Conservation (phyloP, 2,329 filamentous ascomycete genomes). For the Fusarium buxicola region DNA sequence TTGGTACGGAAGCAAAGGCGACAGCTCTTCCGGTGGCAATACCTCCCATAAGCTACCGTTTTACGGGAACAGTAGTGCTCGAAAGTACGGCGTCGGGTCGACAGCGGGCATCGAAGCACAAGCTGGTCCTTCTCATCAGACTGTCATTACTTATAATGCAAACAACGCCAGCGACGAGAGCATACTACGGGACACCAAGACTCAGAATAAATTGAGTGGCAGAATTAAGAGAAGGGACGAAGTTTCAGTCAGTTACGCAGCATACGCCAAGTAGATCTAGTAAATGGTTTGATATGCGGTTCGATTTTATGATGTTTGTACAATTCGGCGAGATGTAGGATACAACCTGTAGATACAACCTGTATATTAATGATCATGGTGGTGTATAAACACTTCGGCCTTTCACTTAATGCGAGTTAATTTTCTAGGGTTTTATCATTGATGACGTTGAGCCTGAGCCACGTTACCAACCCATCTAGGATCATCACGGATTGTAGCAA, state of each 20-base stretch:
- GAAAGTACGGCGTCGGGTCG: constrained; percentile 13
- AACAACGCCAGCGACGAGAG: constrained; percentile 33
- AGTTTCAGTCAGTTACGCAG: constrained; percentile 17
- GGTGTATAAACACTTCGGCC: too few species aligned
- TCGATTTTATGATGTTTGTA: too few species aligned
- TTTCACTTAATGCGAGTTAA: too few species aligned
- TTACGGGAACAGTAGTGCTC: constrained; percentile 23
- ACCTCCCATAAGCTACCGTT: constrained; percentile 22
- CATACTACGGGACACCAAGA: constrained; percentile 22
- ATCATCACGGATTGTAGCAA: too few species aligned
- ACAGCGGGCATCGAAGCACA: background rate
- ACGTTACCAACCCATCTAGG: too few species aligned
- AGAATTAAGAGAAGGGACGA: constrained; percentile 27
- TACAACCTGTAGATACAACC: too few species aligned
- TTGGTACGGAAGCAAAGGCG: constrained; percentile 23
- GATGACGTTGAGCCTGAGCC: too few species aligned
- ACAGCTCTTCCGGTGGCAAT: background rate
- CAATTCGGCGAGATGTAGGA: too few species aligned
- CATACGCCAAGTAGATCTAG: background rate
- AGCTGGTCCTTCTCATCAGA: background rate
- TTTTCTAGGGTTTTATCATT: too few species aligned
- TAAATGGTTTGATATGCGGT: too few species aligned
- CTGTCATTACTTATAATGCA: background rate
- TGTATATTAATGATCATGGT: too few species aligned
- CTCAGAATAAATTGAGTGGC: background rate